These are phyloP conservation scores for Neurospora tetrasperma DNA, from an alignment of 495 filamentous ascomycete species.

Conservation along the genomic window DNA sequence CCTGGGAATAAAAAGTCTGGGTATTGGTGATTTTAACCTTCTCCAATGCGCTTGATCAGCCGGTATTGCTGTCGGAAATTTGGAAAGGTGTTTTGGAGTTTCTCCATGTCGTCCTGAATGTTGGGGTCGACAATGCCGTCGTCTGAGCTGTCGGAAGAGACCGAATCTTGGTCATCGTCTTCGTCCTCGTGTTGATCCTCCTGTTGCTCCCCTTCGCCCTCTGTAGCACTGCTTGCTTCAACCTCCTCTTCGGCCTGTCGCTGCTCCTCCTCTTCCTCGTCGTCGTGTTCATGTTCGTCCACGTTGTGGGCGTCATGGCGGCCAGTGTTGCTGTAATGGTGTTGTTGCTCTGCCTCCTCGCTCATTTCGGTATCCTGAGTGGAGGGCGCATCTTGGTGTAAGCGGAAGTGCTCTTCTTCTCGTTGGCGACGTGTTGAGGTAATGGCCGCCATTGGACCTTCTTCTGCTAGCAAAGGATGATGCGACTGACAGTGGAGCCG, in stretches of 20 bases:
- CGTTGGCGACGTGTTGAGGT: constrained; percentile 11
- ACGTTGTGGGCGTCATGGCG: constrained; percentile 3
- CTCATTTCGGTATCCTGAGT: constrained; percentile 27
- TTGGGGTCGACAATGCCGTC: constrained; percentile 62
- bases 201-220: constrained; percentile 13
- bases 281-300: constrained; percentile 2
- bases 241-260: constrained; percentile 29
- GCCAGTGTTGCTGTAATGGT: neutral
- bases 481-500: neutral
- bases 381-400: constrained; percentile 30
- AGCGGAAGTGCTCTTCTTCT: constrained; percentile 27
- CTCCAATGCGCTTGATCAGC: constrained; percentile 91
- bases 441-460: constrained; percentile 15
- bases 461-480: neutral
- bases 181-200: constrained; percentile 24
- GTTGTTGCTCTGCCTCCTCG: constrained; percentile 21
- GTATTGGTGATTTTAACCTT: constrained; percentile 46
- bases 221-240: constrained; percentile 6
- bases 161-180: constrained; percentile 37
- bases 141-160: constrained; percentile 44
- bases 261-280: constrained; percentile 13
- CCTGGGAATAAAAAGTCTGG: neutral
- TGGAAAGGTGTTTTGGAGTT: constrained; percentile 68
- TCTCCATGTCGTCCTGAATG: constrained; percentile 77
- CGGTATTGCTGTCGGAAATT: constrained; percentile 77